Evolutionary conservation across 2,329 filamentous ascomycete species (phyloP).

Genomic region (Colletotrichum euphorbiae): DNA sequence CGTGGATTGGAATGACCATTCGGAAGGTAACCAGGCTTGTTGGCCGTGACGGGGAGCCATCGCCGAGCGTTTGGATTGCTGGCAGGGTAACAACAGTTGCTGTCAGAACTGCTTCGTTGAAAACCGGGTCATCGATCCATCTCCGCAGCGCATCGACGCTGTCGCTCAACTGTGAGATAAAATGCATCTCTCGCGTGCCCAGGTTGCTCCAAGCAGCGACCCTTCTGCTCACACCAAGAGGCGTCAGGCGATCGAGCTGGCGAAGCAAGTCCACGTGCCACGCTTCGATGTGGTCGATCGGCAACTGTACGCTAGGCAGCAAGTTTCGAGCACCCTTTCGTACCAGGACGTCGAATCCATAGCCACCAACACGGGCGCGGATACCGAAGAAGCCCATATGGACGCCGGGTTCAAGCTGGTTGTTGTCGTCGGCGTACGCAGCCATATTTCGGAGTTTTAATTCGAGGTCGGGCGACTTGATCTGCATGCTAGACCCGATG

Average conservation of each 20-base stretch:
- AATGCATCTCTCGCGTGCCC: constrained; percentile 55
- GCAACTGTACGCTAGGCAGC: constrained; percentile 69
- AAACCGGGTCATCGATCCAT: constrained; percentile 57
- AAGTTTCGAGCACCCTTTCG: constrained; percentile 66
- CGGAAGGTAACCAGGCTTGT: constrained; percentile 66
- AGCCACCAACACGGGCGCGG: constrained; percentile 61
- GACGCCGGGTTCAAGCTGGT: constrained; percentile 63
- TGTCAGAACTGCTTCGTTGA: constrained; percentile 60
- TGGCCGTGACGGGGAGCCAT: constrained; percentile 37
- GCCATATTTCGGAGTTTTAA: constrained; percentile 73
- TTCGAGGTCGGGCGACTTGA: constrained; percentile 72
- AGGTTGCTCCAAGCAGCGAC: constrained; percentile 53
- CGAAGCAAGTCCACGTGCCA: constrained; percentile 67
- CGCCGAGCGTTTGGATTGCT: constrained; percentile 39
- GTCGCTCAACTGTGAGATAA: constrained; percentile 58
- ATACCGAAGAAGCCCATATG: constrained; percentile 71
- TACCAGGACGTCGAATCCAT: constrained; percentile 74
- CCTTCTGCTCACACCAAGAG: constrained; percentile 53
- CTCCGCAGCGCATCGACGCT: constrained; percentile 55
- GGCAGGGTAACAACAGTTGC: constrained; percentile 57
- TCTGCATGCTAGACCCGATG: constrained; percentile 80
- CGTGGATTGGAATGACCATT: constrained; percentile 71
- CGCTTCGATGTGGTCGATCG: constrained; percentile 62
- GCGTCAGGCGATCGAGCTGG: constrained; percentile 59
- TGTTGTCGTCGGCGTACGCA: constrained; percentile 61